Evolutionary conservation across 2,329 filamentous ascomycete species (phyloP).

Genomic region (Pseudocercospora fijiensis): DNA sequence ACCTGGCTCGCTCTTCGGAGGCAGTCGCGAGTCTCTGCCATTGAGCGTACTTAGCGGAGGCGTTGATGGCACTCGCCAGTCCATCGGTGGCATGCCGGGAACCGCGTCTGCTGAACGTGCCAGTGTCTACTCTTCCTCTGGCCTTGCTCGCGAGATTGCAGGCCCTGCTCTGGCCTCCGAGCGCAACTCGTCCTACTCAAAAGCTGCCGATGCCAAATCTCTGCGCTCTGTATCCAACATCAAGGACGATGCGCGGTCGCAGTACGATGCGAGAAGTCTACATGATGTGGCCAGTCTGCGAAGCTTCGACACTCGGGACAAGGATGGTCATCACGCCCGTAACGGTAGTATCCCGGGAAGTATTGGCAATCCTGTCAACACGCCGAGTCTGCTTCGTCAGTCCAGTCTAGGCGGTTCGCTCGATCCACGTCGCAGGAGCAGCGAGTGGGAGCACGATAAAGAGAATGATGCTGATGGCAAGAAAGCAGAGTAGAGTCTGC

Average conservation of each 20-base stretch:
- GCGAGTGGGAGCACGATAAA: conserved; percentile 22
- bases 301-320: conserved; percentile 58
- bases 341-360: conserved; percentile 81
- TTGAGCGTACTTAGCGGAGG: conserved; percentile 71
- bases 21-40: conserved; percentile 75
- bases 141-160: conserved; percentile 46
- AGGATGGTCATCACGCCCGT: conserved; percentile 65
- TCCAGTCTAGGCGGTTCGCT: conserved; percentile 22
- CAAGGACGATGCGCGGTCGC: conserved; percentile 40
- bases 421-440: conserved; percentile 22
- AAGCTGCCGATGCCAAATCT: conserved; percentile 45
- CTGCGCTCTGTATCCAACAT: conserved; percentile 36
- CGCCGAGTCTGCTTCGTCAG: conserved; percentile 39
- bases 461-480: conserved; percentile 10
- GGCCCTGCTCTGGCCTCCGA: conserved; percentile 66
- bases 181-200: conserved; percentile 76
- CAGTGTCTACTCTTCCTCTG: conserved; percentile 63
- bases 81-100: conserved; percentile 49
- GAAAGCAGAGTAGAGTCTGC: conserved; percentile 1
- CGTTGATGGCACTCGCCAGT: conserved; percentile 50
- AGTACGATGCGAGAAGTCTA: conserved; percentile 30
- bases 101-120: conserved; percentile 63
- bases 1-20: conserved; percentile 77
- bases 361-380: conserved; percentile 66
- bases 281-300: conserved; percentile 66